Conservation (phyloP, 441 rosid genomes). For the Erysimum pusillum region DNA sequence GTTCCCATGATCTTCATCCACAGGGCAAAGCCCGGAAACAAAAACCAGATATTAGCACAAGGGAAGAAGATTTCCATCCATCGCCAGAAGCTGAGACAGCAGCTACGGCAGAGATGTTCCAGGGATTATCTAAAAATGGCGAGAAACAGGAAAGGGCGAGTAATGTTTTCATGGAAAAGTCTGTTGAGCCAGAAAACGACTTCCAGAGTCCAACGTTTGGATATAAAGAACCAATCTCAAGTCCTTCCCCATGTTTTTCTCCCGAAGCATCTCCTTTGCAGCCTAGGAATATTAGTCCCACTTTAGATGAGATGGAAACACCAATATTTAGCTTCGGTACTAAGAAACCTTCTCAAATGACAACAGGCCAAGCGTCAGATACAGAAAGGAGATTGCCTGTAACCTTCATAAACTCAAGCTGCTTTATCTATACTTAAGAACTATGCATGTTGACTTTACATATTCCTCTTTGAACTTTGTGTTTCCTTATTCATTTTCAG, state of each 20-base stretch:
- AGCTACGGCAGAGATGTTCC: slow-evolving; percentile 39
- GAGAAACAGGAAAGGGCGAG: slow-evolving; percentile 51
- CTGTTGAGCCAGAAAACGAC: slow-evolving; percentile 52
- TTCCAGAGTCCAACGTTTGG: slow-evolving; percentile 74
- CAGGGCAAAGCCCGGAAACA: slow-evolving; percentile 39
- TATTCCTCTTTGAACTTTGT: slow-evolving; percentile 45
- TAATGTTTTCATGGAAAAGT: slow-evolving; percentile 48
- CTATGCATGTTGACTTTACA: slow-evolving; percentile 33
- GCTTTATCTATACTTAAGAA: slow-evolving; percentile 6
- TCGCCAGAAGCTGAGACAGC: slow-evolving; percentile 42
- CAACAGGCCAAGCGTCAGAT: slow-evolving; percentile 49
- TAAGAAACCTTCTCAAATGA: slow-evolving; percentile 50
- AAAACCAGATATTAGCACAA: slow-evolving; percentile 46
- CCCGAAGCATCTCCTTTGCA: slow-evolving; percentile 55
- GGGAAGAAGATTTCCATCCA: slow-evolving; percentile 47
- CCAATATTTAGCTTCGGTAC: slow-evolving; percentile 60
- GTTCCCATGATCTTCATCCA: slow-evolving; percentile 41
- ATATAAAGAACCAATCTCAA: slow-evolving; percentile 53
- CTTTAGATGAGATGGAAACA: slow-evolving; percentile 49
- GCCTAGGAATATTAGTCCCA: slow-evolving; percentile 53
- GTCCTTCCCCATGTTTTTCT: slow-evolving; percentile 55
- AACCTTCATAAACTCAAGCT: slow-evolving; percentile 55
- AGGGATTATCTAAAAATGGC: slow-evolving; percentile 47
- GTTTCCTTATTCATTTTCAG: slow-evolving; percentile 66
- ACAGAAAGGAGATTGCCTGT: slow-evolving; percentile 56